phyloP scores from a whole-genome alignment of 306 rosid species.

The Casuarina cunninghamiana region DNA sequence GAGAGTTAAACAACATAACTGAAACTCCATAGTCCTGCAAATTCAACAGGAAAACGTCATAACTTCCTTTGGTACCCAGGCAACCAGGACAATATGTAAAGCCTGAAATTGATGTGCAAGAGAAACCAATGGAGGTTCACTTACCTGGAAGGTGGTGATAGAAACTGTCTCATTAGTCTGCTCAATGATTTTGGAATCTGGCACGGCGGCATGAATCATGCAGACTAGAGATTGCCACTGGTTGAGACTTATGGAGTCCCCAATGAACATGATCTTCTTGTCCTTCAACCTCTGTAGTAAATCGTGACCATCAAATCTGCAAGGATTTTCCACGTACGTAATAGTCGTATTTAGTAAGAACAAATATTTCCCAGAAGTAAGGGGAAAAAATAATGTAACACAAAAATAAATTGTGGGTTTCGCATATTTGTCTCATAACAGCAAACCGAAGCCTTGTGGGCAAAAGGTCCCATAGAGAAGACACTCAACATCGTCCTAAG shows the following conservation, averaged over 20 bases:
- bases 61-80: background rate
- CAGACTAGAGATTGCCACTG: constrained; percentile 63
- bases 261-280: constrained; percentile 65
- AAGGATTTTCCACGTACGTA: too few relatives aligned
- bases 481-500: too few relatives aligned
- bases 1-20: constrained; percentile 26
- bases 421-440: too few relatives aligned
- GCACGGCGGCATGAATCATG: constrained; percentile 50
- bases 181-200: constrained; percentile 26
- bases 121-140: background rate
- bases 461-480: too few relatives aligned
- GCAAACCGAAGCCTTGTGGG: too few relatives aligned
- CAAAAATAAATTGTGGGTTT: too few relatives aligned
- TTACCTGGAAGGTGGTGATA: constrained; percentile 40
- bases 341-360: background rate
- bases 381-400: background rate
- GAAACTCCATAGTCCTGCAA: constrained; percentile 63
- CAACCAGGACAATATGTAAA: background rate
- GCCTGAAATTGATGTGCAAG: background rate
- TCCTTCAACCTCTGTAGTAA: constrained; percentile 41
- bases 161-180: background rate
- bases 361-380: background rate
- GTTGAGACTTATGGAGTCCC: constrained; percentile 66
- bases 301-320: constrained; percentile 55
- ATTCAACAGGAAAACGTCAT: background rate